These are phyloP conservation scores for Moelleriella libera DNA, from an alignment of 2,329 filamentous ascomycete species.

Conservation along the genomic window DNA sequence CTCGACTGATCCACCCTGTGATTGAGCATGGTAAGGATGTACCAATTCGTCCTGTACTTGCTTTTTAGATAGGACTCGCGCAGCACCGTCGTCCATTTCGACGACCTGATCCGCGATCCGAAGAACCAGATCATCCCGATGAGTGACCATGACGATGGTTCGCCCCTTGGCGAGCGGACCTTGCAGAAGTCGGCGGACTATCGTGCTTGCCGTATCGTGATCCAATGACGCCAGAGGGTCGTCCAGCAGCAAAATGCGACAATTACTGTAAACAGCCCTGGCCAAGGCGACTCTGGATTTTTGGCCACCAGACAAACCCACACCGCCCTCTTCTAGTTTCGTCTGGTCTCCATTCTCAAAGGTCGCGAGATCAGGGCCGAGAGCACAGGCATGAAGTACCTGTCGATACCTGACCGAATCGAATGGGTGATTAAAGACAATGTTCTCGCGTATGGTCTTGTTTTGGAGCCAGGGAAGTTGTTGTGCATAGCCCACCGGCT, in stretches of 20 bases:
- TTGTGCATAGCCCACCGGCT: conserved; percentile 40
- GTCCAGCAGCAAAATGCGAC: conserved; percentile 43
- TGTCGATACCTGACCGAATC: conserved; percentile 41
- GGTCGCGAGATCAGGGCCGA: conserved; percentile 39
- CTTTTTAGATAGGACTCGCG: conserved; percentile 31
- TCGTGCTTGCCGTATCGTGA: conserved; percentile 46
- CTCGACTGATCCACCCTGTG: background rate
- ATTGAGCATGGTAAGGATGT: conserved; percentile 18
- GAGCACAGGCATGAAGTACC: conserved; percentile 46
- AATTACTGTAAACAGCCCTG: conserved; percentile 44
- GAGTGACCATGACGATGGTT: conserved; percentile 67
- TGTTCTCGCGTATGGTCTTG: conserved; percentile 51
- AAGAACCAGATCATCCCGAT: conserved; percentile 63
- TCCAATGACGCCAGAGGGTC: conserved; percentile 51
- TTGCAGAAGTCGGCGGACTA: conserved; percentile 45
- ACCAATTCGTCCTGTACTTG: conserved; percentile 26
- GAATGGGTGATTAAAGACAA: conserved; percentile 44
- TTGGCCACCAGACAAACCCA: conserved; percentile 49
- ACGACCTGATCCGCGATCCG: conserved; percentile 62
- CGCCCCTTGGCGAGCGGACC: conserved; percentile 46
- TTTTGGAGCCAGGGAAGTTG: conserved; percentile 53
- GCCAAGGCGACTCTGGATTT: conserved; percentile 50
- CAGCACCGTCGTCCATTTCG: conserved; percentile 49
- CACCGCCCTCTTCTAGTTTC: conserved; percentile 46
- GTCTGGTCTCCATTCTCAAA: conserved; percentile 44